These are phyloP conservation scores for Schizosaccharomyces lindneri DNA, from an alignment of 805 yeast genomes.

Conservation along the genomic window DNA sequence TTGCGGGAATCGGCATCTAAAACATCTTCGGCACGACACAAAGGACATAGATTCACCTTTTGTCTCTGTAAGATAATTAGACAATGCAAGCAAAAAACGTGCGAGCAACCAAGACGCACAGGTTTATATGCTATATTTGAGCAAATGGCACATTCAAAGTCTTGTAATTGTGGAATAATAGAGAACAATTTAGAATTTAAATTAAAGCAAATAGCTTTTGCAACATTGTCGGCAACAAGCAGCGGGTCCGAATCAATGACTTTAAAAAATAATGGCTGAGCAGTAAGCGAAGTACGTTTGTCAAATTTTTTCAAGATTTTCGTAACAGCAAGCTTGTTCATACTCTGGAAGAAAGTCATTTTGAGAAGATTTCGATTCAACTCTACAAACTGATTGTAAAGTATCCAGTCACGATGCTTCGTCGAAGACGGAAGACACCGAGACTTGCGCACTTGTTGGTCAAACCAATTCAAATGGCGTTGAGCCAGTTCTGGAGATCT, in stretches of 20 bases:
- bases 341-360: constrained; percentile 32
- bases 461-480: constrained; percentile 19
- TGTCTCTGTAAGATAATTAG: constrained; percentile 40
- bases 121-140: constrained; percentile 49
- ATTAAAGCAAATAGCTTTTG: constrained; percentile 23
- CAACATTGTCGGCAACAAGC: constrained; percentile 22
- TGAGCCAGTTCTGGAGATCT: constrained; percentile 22
- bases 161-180: constrained; percentile 49
- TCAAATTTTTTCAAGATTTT: constrained; percentile 57
- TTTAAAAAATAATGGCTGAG: constrained; percentile 20
- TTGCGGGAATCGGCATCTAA: constrained; percentile 33
- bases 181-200: constrained; percentile 28
- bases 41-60: constrained; percentile 36
- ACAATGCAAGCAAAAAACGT: constrained; percentile 50
- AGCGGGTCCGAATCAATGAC: constrained; percentile 20
- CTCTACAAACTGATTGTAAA: constrained; percentile 19
- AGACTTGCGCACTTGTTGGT: constrained; percentile 17
- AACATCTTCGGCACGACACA: constrained; percentile 32
- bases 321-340: constrained; percentile 37
- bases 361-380: constrained; percentile 32
- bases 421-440: constrained; percentile 5
- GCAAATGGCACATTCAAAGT: constrained; percentile 53
- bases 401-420: not conserved
- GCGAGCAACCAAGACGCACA: constrained; percentile 35
- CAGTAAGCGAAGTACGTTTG: constrained; percentile 28